Evolutionary conservation across 352 stramenopile species (phyloP).

Genomic region (Phytopythium oedochilum): DNA sequence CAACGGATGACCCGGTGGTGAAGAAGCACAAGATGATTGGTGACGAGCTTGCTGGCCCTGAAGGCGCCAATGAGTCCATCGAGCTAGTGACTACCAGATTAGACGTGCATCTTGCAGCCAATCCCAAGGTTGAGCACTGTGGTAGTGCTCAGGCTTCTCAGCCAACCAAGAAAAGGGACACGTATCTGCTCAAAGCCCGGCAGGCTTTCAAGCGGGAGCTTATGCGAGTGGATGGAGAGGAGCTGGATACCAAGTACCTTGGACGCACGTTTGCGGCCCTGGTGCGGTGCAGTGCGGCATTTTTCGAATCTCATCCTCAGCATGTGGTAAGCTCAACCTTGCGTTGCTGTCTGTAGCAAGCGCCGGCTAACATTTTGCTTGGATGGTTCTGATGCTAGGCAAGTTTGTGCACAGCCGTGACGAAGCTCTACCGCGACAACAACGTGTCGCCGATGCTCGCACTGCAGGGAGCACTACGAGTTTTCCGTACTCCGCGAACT

Average conservation of each 20-base stretch:
- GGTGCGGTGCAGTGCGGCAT: constrained; percentile 21
- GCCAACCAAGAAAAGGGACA: constrained; percentile 10
- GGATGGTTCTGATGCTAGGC: constrained; percentile 7
- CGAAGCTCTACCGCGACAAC: constrained; percentile 11
- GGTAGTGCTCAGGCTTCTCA: background rate
- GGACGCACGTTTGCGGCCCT: constrained; percentile 28
- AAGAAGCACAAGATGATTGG: constrained; percentile 3
- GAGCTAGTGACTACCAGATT: background rate
- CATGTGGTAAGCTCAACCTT: constrained; percentile 20
- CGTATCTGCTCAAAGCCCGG: constrained; percentile 16
- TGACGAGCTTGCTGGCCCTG: background rate
- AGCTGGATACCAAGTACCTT: constrained; percentile 20
- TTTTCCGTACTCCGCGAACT: constrained; percentile 23
- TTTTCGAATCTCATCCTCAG: constrained; percentile 13
- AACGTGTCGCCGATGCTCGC: constrained; percentile 15
- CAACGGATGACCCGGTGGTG: background rate
- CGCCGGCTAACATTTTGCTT: background rate
- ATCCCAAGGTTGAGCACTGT: background rate
- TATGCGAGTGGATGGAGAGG: constrained; percentile 17
- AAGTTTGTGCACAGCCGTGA: constrained; percentile 18
- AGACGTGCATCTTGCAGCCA: too few relatives aligned
- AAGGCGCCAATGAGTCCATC: background rate
- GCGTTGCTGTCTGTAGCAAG: background rate
- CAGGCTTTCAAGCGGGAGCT: constrained; percentile 24
- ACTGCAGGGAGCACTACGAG: constrained; percentile 15